Evolutionary conservation across 148 eudicot species (phyloP).

Genomic region (Camellia sinensis): DNA sequence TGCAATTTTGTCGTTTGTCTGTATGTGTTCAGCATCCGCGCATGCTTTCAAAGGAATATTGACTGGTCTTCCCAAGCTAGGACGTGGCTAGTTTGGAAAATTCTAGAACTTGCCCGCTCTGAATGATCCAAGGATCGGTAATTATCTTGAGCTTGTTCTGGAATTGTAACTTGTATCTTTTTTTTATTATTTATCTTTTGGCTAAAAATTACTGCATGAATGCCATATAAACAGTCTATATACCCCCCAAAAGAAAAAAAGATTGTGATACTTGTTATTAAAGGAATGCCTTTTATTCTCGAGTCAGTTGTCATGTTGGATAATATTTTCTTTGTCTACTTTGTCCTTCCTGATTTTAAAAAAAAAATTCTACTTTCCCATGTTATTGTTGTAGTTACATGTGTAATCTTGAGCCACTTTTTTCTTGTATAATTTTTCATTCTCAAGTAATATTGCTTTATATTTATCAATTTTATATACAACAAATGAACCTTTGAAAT

Average conservation of each 20-base stretch:
- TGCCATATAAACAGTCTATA: too few relatives aligned
- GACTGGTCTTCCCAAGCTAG: conserved; percentile 63
- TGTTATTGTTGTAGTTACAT: too few relatives aligned
- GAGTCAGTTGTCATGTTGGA: too few relatives aligned
- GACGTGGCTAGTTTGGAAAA: conserved; percentile 74
- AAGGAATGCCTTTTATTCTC: too few relatives aligned
- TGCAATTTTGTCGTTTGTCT: conserved; percentile 7
- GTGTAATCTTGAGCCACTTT: too few relatives aligned
- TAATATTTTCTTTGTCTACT: too few relatives aligned
- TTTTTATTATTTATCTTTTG: background rate
- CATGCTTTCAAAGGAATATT: conserved; percentile 55
- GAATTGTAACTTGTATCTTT: background rate
- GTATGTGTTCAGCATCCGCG: conserved; percentile 45
- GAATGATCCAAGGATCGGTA: conserved; percentile 71
- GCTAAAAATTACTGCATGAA: too few relatives aligned
- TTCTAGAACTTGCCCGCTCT: conserved; percentile 63
- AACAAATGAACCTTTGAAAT: background rate
- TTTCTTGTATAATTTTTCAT: background rate
- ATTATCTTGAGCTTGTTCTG: background rate
- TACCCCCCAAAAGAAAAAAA: too few relatives aligned
- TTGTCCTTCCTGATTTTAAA: too few relatives aligned
- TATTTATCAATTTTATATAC: background rate
- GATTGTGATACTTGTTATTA: too few relatives aligned
- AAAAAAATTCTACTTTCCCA: too few relatives aligned
- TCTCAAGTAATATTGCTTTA: background rate